Evolutionary conservation across 139 green algal species (phyloP).

Genomic region (Chlorella sp.): DNA sequence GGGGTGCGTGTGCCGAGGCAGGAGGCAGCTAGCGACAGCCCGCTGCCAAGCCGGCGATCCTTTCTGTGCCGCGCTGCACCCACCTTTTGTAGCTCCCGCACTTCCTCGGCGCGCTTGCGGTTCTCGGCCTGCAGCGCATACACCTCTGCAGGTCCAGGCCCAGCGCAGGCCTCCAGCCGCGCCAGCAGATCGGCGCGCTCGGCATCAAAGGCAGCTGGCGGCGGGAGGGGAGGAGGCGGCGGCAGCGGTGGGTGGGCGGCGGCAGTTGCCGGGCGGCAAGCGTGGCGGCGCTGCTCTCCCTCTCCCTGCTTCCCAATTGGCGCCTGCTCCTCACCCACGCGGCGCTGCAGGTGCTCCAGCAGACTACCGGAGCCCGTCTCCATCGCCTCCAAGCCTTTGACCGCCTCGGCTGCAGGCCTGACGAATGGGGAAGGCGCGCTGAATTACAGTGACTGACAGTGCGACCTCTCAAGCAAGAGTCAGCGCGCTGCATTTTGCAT

Average conservation of each 20-base stretch:
- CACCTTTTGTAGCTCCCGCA: slow-evolving; percentile 88
- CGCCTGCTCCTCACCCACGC: neutral
- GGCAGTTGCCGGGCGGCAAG: neutral
- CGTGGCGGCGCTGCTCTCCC: neutral
- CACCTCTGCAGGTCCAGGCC: slow-evolving; percentile 53
- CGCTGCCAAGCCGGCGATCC: too few species aligned
- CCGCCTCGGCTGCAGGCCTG: too few species aligned
- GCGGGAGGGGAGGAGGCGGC: neutral
- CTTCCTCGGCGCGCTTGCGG: slow-evolving; percentile 76
- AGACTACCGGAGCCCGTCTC: neutral
- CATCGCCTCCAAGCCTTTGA: too few species aligned
- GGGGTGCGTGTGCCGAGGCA: too few species aligned
- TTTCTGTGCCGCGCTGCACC: too few species aligned
- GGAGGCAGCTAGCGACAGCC: too few species aligned
- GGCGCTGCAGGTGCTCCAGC: neutral
- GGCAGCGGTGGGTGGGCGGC: neutral
- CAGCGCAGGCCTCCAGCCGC: slow-evolving; percentile 64
- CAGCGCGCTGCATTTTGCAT: too few species aligned
- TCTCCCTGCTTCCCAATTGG: neutral
- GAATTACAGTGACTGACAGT: too few species aligned
- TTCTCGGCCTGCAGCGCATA: slow-evolving; percentile 83
- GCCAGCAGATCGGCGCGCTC: slow-evolving; percentile 77
- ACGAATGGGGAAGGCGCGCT: too few species aligned
- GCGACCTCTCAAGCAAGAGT: too few species aligned
- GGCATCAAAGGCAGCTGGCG: slow-evolving; percentile 47